Base-by-base conservation (phyloP, 306 rosid genomes). In the Leucaena leucocephala region DNA sequence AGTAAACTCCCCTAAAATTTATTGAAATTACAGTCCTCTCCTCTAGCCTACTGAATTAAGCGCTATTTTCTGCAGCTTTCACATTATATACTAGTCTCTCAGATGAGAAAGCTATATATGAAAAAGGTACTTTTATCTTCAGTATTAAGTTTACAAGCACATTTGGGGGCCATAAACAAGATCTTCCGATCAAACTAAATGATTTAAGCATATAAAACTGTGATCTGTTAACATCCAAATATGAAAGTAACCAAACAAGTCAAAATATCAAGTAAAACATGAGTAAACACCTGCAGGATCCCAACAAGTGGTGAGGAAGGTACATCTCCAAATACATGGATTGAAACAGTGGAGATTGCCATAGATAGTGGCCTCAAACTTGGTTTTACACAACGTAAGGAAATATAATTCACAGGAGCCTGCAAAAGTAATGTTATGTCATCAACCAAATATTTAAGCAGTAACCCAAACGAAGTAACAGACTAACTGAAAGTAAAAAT, bases 281-380 rank as follows among this genome's bases (percentile, higher is more conserved):
- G 19, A 68, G 77, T 78, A 50, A 84, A 68, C 68, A 94, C 98
- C 97, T 94, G 97, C 72, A 94, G 85, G 74, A 89, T 59, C 76
- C 98, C 97, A 72, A 92, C 97, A 19, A 94, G 97, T 42, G 98
- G 98, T 48, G 98, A 77, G 61, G 98, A 92, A 69, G 98, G 97
- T 75, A 94, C 97, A 74, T 92, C 98, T 36, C 98, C 98, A 79
- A 92, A 88, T 58, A 94, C 59, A 77, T 94, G 97, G 85, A 94
- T 94, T 44, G 94, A 85, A 81, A 94, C 91, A 7, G 97, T 94
- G 36, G 97, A 92, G 68, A 94, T 85, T 48, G 94, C 97, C 91
- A 92, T 92, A 87, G 98, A 87, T 49, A 92, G 76, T 0, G 97
- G 94, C 89, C 98, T 92, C 83, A 92, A 80, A 81, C 85, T 91